Evolutionary conservation across 2,329 filamentous ascomycete species (phyloP), one percentile per base, ranked within the genome.

Genomic region (Dothideomycetidae sp.): DNA sequence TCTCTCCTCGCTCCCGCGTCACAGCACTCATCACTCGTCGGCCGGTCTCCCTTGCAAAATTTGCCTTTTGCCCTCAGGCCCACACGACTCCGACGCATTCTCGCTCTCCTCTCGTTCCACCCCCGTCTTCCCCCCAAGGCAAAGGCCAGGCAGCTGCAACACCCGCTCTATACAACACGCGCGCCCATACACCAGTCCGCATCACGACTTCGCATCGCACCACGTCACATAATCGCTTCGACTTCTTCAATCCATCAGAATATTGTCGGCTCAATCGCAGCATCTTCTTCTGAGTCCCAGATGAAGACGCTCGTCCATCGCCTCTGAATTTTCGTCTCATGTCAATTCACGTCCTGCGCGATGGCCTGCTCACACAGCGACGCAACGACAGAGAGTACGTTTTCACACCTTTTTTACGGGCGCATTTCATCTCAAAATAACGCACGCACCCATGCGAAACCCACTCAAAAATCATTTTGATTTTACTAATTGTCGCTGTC

Each of bases 311-410:
- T 32, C 29, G 26, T 23, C 15, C 12, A 33, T 21, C 18, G 15
- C 47, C 53, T 46, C 50, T 42, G 48, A 50, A 49, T 46, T 50
- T n/a, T 49, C 46, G 49, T 61, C 60, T 58, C 59, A 67, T 67
- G 63, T 66, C 62, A 55, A 53, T 63, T 54, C 58, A 61, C 54
- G 54, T 53, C 47, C 50, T 57, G 50, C 57, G 59, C 53, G 55
- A 60, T 57, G 57, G 52, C 47, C 49, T 51, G 48, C 47, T 54
- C 47, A 48, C 48, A 49, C 53, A 53, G 52, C 60, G 59, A 51
- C 52, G 53, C 52, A 56, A 58, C 52, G 59, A 62, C 51, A 53
- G 60, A 50, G 51, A 53, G 61, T 65, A 56, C 59, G 60, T 64
- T 43, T 45, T 38, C 40, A 7, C 31, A 18, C 11, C 15, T 31